A percentile compares a stretch with the other conserved stretches of the same genome.
phyloP scores from a whole-genome alignment of 2,329 filamentous ascomycete species.

The Microsporum canis region DNA sequence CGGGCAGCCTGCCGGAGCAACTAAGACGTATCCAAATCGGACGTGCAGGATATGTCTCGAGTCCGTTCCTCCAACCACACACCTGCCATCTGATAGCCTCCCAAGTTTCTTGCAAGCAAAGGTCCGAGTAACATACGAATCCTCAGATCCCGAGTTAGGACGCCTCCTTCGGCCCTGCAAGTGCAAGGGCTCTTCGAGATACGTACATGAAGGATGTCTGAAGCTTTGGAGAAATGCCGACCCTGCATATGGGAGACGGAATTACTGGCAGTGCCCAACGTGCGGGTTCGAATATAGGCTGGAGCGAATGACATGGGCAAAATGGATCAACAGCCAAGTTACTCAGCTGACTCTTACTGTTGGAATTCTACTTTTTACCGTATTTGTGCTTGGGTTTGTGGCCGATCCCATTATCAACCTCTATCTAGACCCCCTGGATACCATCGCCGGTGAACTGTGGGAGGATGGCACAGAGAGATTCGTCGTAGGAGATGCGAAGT shows the following conservation, averaged over 20 bases:
- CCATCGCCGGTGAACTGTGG: slow-evolving; percentile 36
- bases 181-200: slow-evolving; percentile 86
- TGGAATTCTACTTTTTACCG: slow-evolving; percentile 54
- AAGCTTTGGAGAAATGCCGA: slow-evolving; percentile 69
- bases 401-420: slow-evolving; percentile 86
- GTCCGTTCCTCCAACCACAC: slow-evolving; percentile 50
- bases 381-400: slow-evolving; percentile 80
- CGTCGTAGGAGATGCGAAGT: slow-evolving; percentile 38
- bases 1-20: slow-evolving; percentile 18
- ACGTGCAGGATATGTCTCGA: slow-evolving; percentile 89
- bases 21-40: slow-evolving; percentile 53
- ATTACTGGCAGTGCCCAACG: slow-evolving; percentile 79
- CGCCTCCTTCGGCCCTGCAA: slow-evolving; percentile 79
- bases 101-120: slow-evolving; percentile 46
- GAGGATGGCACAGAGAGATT: slow-evolving; percentile 29
- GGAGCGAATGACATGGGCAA: slow-evolving; percentile 63
- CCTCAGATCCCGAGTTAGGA: slow-evolving; percentile 60
- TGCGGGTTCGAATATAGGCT: slow-evolving; percentile 76
- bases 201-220: slow-evolving; percentile 87
- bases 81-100: slow-evolving; percentile 42
- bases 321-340: slow-evolving; percentile 54
- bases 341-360: slow-evolving; percentile 62
- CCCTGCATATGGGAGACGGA: slow-evolving; percentile 50
- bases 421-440: slow-evolving; percentile 66
- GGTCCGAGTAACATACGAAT: slow-evolving; percentile 57